phyloP scores from a whole-genome alignment of 257 asterid species.

The Euphrasia confusa region DNA sequence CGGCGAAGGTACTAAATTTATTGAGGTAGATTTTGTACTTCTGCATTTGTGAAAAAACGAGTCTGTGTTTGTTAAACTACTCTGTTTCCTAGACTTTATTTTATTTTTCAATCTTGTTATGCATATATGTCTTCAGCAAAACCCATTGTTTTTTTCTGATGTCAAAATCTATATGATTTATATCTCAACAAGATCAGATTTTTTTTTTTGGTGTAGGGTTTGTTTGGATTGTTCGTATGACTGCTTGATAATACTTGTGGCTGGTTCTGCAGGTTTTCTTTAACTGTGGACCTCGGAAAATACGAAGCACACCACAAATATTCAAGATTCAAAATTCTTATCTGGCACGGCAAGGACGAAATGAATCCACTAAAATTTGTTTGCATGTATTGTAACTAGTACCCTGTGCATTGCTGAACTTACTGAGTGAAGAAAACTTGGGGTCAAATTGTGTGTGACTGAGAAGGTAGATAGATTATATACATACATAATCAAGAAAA shows the following conservation, averaged over 20 bases:
- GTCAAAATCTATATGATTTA: not conserved
- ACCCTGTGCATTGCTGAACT: slow-evolving; percentile 4
- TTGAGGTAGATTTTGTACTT: slow-evolving; percentile 38
- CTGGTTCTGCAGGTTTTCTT: slow-evolving; percentile 17
- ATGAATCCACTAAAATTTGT: not conserved
- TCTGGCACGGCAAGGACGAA: too few relatives aligned
- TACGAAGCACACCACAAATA: not conserved
- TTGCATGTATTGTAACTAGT: slow-evolving; percentile 15
- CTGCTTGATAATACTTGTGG: not conserved
- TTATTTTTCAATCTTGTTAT: too few relatives aligned
- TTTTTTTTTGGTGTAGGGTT: too few relatives aligned
- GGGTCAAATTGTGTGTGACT: slow-evolving; percentile 10
- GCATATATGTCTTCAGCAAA: too few relatives aligned
- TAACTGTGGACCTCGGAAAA: not conserved
- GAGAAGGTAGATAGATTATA: slow-evolving; percentile 13
- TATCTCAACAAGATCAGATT: too few relatives aligned
- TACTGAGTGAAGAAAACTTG: slow-evolving; percentile 14
- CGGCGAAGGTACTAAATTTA: slow-evolving; percentile 24
- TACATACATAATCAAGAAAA: slow-evolving; percentile 11
- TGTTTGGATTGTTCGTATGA: too few relatives aligned
- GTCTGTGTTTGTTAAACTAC: slow-evolving; percentile 23
- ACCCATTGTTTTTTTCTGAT: not conserved
- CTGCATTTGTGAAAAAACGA: slow-evolving; percentile 26
- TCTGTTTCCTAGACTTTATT: not conserved
- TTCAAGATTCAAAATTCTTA: not conserved